These are phyloP conservation scores for Cicer yamashitae DNA, from an alignment of 306 rosid species.

Conservation along the genomic window DNA sequence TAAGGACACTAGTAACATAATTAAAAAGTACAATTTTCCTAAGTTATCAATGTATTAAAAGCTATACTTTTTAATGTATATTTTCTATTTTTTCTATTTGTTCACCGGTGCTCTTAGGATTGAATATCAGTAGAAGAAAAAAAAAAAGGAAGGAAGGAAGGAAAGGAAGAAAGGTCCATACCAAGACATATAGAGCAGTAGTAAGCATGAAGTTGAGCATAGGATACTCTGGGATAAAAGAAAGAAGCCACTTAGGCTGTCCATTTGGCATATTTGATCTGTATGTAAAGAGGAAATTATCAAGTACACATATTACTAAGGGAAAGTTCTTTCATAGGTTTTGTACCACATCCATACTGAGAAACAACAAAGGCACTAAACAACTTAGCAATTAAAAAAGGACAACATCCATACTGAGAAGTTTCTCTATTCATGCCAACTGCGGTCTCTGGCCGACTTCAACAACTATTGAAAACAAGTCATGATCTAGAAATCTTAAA, in stretches of 20 bases:
- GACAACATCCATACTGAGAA: constrained; percentile 2
- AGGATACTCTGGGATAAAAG: constrained; percentile 88
- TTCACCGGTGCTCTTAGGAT: background rate
- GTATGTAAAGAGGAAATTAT: constrained; percentile 44
- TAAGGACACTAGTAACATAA: background rate
- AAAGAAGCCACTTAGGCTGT: constrained; percentile 99
- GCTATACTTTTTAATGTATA: background rate
- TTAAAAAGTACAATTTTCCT: background rate
- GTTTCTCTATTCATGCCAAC: background rate
- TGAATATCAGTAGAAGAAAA: background rate
- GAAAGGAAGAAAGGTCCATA: constrained; percentile 47
- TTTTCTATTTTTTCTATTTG: background rate
- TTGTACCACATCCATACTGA: no score
- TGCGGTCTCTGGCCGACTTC: constrained; percentile 31
- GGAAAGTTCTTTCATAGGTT: constrained; percentile 28
- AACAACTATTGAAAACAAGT: constrained; percentile 33
- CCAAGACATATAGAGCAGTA: constrained; percentile 82
- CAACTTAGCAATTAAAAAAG: background rate
- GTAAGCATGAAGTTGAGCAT: constrained; percentile 96
- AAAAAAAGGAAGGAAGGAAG: background rate
- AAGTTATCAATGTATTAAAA: background rate
- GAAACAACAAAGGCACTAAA: constrained; percentile 26
- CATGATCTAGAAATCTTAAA: constrained; percentile 37
- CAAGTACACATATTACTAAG: constrained; percentile 9
- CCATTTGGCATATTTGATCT: constrained; percentile 92